These are phyloP conservation scores for Metahyphopichia silvanorum DNA, from an alignment of 805 yeast species.

Conservation along the genomic window DNA sequence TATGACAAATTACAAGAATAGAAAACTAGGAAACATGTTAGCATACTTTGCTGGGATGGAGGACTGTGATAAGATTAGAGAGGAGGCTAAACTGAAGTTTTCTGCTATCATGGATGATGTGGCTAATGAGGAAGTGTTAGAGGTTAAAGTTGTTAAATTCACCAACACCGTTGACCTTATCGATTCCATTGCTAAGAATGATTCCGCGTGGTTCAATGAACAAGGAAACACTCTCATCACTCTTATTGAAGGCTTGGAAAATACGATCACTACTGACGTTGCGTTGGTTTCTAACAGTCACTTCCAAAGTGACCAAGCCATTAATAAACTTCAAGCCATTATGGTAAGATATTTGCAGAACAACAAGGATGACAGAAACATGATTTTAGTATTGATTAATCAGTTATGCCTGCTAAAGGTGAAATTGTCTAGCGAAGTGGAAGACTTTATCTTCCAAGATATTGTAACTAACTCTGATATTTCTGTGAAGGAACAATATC, in stretches of 20 bases:
- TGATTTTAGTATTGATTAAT: constrained; percentile 29
- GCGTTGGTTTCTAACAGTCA: constrained; percentile 57
- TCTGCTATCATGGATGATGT: constrained; percentile 45
- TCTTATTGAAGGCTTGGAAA: constrained; percentile 41
- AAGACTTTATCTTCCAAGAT: constrained; percentile 53
- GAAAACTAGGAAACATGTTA: constrained; percentile 63
- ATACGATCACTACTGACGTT: constrained; percentile 35
- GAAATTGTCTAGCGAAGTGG: constrained; percentile 45
- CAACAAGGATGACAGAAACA: constrained; percentile 20
- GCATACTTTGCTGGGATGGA: constrained; percentile 60
- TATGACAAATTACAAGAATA: constrained; percentile 57
- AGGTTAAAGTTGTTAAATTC: constrained; percentile 58
- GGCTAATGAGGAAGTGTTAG: constrained; percentile 47
- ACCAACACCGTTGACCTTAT: constrained; percentile 72
- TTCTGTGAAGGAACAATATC: constrained; percentile 45
- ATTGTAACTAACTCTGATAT: constrained; percentile 52
- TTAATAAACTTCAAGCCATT: constrained; percentile 53
- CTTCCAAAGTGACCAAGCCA: constrained; percentile 69
- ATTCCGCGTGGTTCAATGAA: constrained; percentile 54
- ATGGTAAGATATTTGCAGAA: constrained; percentile 25
- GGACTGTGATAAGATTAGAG: constrained; percentile 56
- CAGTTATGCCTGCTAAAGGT: constrained; percentile 43
- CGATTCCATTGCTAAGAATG: constrained; percentile 47
- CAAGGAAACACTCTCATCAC: constrained; percentile 46
- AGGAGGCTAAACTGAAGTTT: constrained; percentile 52